These are phyloP conservation scores for Zopfochytrium polystomum DNA, from an alignment of 371 early-diverging fungal genomes.

Conservation along the genomic window DNA sequence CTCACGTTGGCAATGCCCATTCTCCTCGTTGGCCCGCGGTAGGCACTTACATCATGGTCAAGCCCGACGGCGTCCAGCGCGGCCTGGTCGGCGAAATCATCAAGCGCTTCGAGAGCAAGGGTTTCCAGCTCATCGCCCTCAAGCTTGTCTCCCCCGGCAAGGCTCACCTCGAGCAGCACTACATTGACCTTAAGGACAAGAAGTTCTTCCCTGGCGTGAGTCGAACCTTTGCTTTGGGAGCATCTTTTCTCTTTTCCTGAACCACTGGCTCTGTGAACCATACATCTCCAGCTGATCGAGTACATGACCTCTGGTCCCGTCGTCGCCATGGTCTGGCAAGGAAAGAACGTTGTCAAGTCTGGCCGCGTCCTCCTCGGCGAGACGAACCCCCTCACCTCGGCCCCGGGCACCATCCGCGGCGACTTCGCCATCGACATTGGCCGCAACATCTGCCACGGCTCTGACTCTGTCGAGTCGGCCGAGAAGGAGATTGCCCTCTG, in stretches of 20 bases:
- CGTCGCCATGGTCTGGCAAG: conserved; percentile 89
- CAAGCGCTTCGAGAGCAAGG: conserved; percentile 59
- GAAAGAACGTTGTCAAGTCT: conserved; percentile 95
- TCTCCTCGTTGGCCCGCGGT: too few relatives aligned
- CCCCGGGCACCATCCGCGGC: conserved; percentile 99
- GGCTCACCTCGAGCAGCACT: conserved; percentile 92
- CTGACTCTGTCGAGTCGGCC: conserved; percentile 96
- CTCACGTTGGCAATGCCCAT: too few relatives aligned
- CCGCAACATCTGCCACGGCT: conserved; percentile 97
- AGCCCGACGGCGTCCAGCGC: conserved; percentile 44
- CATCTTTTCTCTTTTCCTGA: background rate
- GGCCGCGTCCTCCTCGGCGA: conserved; percentile 96
- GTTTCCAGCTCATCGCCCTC: conserved; percentile 75
- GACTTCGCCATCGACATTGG: conserved; percentile 88
- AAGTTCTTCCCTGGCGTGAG: conserved; percentile 85
- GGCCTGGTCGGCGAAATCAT: conserved; percentile 66
- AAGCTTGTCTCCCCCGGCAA: conserved; percentile 64
- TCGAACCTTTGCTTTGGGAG: background rate
- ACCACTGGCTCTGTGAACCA: background rate
- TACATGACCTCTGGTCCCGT: conserved; percentile 92
- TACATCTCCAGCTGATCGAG: conserved; percentile 74
- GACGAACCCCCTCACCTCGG: conserved; percentile 79
- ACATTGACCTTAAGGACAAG: conserved; percentile 88
- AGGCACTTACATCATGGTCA: conserved; percentile 51
- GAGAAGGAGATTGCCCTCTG: conserved; percentile 96